Conservation (phyloP, 2,329 filamentous ascomycete genomes). For the Exophiala bonariae region DNA sequence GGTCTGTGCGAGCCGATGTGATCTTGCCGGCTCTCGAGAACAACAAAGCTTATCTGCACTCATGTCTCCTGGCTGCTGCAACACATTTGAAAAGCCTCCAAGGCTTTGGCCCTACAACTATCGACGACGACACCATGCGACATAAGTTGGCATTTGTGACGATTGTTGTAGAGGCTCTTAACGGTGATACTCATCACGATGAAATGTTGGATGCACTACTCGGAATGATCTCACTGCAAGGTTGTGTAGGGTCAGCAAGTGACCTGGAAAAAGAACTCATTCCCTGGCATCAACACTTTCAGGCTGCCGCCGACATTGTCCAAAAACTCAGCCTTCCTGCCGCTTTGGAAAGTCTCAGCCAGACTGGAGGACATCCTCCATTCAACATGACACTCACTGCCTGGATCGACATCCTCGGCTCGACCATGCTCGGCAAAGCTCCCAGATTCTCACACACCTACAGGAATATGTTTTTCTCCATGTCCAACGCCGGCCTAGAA, state of each 20-base stretch:
- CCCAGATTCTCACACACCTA: constrained; percentile 94
- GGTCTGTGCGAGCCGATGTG: constrained; percentile 75
- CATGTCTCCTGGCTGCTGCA: constrained; percentile 88
- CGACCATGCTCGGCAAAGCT: constrained; percentile 83
- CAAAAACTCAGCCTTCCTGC: constrained; percentile 78
- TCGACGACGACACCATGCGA: constrained; percentile 82
- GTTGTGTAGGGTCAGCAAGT: constrained; percentile 80
- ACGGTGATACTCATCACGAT: constrained; percentile 76
- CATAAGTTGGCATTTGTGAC: constrained; percentile 88
- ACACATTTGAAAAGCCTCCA: constrained; percentile 81
- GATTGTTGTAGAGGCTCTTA: constrained; percentile 78
- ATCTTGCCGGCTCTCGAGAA: constrained; percentile 84
- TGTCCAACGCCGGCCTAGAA: constrained; percentile 69
- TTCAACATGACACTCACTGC: constrained; percentile 95
- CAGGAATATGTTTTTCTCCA: constrained; percentile 79
- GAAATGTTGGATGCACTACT: constrained; percentile 90
- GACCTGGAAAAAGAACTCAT: constrained; percentile 83
- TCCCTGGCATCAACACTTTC: constrained; percentile 95
- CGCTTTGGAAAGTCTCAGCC: constrained; percentile 59
- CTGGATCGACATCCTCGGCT: constrained; percentile 96
- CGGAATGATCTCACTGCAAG: constrained; percentile 95
- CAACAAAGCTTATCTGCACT: constrained; percentile 93
- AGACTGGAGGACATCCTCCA: constrained; percentile 58
- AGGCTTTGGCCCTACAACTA: constrained; percentile 39
- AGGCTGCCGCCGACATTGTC: constrained; percentile 82